A percentile compares a stretch with the other conserved stretches of the same genome.
Conservation (phyloP, 768 basidiomycete species). For the Strobilomyces echinocephalus region DNA sequence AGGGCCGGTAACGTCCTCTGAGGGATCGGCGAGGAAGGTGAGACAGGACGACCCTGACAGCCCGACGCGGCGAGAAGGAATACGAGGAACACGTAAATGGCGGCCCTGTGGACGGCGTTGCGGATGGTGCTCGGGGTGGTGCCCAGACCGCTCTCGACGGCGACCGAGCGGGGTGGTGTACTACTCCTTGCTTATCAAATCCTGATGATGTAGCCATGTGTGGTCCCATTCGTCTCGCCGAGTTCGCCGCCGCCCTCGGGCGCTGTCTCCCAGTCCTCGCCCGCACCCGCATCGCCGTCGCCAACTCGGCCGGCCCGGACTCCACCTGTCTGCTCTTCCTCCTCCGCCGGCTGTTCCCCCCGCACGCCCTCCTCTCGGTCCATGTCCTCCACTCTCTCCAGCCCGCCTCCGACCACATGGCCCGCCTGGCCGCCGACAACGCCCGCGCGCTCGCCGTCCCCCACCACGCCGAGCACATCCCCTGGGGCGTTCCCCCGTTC, state of each 20-base stretch:
- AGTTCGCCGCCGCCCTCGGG: constrained; percentile 45
- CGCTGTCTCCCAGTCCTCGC: constrained; percentile 11
- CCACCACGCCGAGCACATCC: constrained; percentile 45
- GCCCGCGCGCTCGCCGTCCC: constrained; percentile 42
- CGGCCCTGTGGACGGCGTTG: no score
- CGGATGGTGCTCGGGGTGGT: no score
- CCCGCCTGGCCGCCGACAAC: constrained; percentile 38
- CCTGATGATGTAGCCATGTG: no score
- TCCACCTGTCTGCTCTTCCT: constrained; percentile 76
- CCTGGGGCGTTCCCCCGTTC: constrained; percentile 54
- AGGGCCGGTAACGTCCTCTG: no score
- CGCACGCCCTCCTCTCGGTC: constrained; percentile 46
- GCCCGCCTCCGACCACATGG: constrained; percentile 51
- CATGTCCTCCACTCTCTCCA: constrained; percentile 73
- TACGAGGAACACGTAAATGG: no score
- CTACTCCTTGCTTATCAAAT: no score
- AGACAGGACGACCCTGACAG: no score
- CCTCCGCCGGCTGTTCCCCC: constrained; percentile 39
- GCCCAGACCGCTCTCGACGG: no score
- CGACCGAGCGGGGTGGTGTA: no score
- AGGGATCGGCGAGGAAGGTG: no score
- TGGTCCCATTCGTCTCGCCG: constrained; percentile 37
- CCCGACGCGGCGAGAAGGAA: no score
- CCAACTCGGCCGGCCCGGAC: constrained; percentile 80
- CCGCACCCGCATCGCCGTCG: constrained; percentile 41